phyloP scores from a whole-genome alignment of 306 rosid species.

The Ochetophila trinervis region DNA sequence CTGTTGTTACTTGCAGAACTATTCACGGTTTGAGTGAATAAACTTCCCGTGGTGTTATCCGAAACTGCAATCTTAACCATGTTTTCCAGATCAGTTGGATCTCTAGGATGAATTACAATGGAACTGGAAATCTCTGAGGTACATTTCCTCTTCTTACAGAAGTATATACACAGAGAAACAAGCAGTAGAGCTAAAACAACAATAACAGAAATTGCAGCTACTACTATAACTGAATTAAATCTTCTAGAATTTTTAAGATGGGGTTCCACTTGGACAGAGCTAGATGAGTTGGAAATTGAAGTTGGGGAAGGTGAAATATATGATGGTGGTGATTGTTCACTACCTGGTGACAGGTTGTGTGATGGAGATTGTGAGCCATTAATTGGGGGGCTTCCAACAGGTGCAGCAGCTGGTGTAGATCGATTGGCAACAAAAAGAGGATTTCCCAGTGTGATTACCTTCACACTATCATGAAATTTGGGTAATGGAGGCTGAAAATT shows the following conservation, averaged over 20 bases:
- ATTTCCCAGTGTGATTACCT: conserved; percentile 46
- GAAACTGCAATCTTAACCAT: conserved; percentile 56
- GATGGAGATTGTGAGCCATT: conserved; percentile 29
- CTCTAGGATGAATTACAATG: conserved; percentile 62
- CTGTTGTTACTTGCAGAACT: conserved; percentile 45
- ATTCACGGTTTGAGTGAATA: conserved; percentile 48
- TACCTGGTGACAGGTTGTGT: conserved; percentile 5
- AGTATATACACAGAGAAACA: conserved; percentile 36
- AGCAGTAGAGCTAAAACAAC: conserved; percentile 23
- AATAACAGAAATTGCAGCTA: conserved; percentile 29
- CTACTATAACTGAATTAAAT: conserved; percentile 26
- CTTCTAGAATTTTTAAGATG: conserved; percentile 25
- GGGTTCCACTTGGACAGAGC: conserved; percentile 20
- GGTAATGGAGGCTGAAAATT: conserved; percentile 67
- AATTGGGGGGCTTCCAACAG: conserved; percentile 29
- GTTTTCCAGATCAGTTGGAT: conserved; percentile 51
- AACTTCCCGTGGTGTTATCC: conserved; percentile 40
- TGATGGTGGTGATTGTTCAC: conserved; percentile 23
- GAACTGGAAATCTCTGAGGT: conserved; percentile 42
- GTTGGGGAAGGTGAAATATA: conserved; percentile 19
- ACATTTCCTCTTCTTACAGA: conserved; percentile 37
- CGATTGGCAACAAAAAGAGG: conserved; percentile 39
- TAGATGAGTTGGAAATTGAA: conserved; percentile 27
- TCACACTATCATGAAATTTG: conserved; percentile 41
- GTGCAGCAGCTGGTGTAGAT: conserved; percentile 28